phyloP scores from a whole-genome alignment of 345 rosid genomes.

The Corymbia maculata region DNA sequence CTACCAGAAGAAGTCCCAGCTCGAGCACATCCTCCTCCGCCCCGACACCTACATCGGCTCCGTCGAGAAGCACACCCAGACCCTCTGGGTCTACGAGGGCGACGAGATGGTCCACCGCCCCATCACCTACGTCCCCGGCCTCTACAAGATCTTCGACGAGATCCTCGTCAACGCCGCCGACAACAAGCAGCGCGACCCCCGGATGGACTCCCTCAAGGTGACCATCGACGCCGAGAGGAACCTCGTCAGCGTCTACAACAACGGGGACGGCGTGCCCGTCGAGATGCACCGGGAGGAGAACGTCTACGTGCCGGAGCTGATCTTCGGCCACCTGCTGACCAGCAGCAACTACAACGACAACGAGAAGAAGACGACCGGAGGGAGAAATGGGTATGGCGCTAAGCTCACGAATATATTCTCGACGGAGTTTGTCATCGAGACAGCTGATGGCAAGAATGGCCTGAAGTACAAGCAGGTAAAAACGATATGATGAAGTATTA shows the following conservation, averaged over 20 bases:
- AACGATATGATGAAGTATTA: not conserved
- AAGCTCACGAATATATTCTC: conserved; percentile 93
- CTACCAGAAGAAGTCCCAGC: conserved; percentile 96
- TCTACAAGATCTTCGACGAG: conserved; percentile 95
- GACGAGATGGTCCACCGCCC: conserved; percentile 62
- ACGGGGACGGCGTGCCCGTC: conserved; percentile 85
- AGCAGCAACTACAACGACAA: conserved; percentile 84
- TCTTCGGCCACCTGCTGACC: conserved; percentile 84
- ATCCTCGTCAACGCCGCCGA: conserved; percentile 94
- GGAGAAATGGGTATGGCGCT: conserved; percentile 93
- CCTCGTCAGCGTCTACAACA: conserved; percentile 69
- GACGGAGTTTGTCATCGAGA: conserved; percentile 75
- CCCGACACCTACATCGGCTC: conserved; percentile 99
- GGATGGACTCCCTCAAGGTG: conserved; percentile 70
- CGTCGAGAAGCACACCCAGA: conserved; percentile 81
- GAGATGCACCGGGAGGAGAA: conserved; percentile 94
- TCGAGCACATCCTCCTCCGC: conserved; percentile 93
- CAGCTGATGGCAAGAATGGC: conserved; percentile 74
- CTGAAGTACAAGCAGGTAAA: conserved; percentile 84
- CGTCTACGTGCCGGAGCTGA: conserved; percentile 87
- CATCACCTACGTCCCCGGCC: conserved; percentile 79
- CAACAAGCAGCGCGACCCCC: conserved; percentile 80
- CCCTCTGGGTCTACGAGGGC: conserved; percentile 75
- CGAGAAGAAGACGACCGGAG: conserved; percentile 90
- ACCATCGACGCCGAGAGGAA: conserved; percentile 61